Base-by-base conservation (phyloP, 805 yeast species). In the Dipodascopsis tothii region DNA sequence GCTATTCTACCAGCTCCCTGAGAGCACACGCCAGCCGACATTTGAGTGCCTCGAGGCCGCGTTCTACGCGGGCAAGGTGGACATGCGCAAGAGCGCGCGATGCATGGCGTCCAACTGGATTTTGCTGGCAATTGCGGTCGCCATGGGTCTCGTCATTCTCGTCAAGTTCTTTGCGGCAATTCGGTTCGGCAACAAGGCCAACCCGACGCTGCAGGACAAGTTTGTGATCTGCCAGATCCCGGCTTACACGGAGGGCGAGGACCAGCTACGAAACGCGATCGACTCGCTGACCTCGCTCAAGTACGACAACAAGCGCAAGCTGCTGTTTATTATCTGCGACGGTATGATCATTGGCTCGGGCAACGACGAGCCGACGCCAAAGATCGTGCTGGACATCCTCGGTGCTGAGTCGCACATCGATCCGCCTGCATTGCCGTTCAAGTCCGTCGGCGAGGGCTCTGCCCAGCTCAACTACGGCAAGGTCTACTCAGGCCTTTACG, bases 321-420 rank as follows among this genome's bases (percentile, higher is more conserved):
- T 77, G 51, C 60, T 77, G 46, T 61, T 75, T n/a, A 64, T 77
- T 34, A 62, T 77, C 21, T 77, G 81, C 61, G 82, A 77, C 55
- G 82, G 82, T 58, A 56, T 75, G 54, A 71, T 77, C 56, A 72
- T 72, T 46, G 82, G 82, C 48, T 64, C 76, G 6, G 81, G 81
- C 16, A 77, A 77, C 56, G 80, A 74, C 46, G 54, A 59, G 40
- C 65, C 77, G 2, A 77, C 82, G 3, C 79, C 81, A 0, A 72
- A 72, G 25, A 74, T 77, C 53, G 74, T 68, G 1, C 62, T 77
- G 36, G 71, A 67, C 37, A 51, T 67, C 36, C 57, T 67, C 17
- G 83, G 71, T 2, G 64, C 65, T 9, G 69, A 65, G 25, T 65
- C 69, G 57, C 47, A 70, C 61, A 68, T 72, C 35, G 75, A 74